phyloP scores from a whole-genome alignment of 768 basidiomycete genomes.

The Hirschioporus abietinus region DNA sequence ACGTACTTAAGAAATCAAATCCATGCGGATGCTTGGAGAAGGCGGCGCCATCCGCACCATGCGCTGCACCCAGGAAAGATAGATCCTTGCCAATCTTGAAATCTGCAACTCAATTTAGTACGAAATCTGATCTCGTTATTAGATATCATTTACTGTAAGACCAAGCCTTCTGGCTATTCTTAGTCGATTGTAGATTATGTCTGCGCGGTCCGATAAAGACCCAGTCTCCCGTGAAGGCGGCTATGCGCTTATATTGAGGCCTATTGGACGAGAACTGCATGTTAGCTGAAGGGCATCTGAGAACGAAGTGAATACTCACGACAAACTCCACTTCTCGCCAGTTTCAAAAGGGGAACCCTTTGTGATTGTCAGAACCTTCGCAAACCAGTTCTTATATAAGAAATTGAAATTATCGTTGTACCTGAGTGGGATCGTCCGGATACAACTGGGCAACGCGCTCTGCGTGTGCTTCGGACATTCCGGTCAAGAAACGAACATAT shows the following conservation, averaged over 20 bases:
- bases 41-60: not conserved
- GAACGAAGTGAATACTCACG: not conserved
- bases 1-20: not conserved
- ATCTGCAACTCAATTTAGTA: not conserved
- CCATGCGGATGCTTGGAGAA: not conserved
- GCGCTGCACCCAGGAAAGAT: not conserved
- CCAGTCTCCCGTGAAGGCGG: conserved; percentile 21
- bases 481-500: not conserved
- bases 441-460: conserved; percentile 10
- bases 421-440: conserved; percentile 16
- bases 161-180: conserved; percentile 33
- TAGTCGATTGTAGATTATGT: conserved; percentile 15
- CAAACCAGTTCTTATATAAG: not conserved
- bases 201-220: conserved; percentile 18
- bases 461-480: not conserved
- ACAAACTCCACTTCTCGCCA: conserved; percentile 1
- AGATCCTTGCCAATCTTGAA: not conserved
- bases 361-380: not conserved
- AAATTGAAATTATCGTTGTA: not conserved
- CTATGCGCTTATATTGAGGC: conserved; percentile 17
- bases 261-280: not conserved
- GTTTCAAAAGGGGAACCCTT: conserved; percentile 20
- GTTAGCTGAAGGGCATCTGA: not conserved
- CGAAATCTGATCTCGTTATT: not conserved
- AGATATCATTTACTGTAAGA: not conserved